Conservation (phyloP, 352 stramenopile genomes). For the Pythium folliculosum region DNA sequence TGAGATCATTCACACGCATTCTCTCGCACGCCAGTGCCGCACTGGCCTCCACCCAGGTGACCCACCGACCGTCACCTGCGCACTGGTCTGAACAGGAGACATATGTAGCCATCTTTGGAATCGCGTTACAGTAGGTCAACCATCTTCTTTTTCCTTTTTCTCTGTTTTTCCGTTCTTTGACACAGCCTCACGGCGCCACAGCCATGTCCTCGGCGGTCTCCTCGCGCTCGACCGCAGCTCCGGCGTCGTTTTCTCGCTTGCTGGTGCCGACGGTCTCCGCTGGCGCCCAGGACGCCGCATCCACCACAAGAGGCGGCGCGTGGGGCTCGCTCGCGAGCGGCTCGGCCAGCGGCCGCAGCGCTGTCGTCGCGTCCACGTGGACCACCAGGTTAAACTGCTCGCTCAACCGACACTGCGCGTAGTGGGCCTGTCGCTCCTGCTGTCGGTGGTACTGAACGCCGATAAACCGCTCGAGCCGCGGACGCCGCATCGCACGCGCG, state of each 20-base stretch:
- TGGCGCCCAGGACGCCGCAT: neutral
- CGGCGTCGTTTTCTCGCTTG: conserved; percentile 24
- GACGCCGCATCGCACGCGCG: conserved; percentile 6
- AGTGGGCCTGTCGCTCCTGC: conserved; percentile 34
- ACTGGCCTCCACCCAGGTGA: too few relatives aligned
- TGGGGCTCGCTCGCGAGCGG: conserved; percentile 21
- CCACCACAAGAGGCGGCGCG: neutral
- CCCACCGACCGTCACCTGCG: too few relatives aligned
- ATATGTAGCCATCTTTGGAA: too few relatives aligned
- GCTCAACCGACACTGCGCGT: conserved; percentile 30
- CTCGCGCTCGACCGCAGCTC: conserved; percentile 12
- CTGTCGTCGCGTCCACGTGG: conserved; percentile 34
- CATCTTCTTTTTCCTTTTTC: neutral
- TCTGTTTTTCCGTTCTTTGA: neutral
- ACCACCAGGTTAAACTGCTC: conserved; percentile 37
- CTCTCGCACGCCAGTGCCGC: too few relatives aligned
- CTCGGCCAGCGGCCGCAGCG: conserved; percentile 32
- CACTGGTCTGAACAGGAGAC: too few relatives aligned
- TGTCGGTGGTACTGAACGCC: conserved; percentile 37
- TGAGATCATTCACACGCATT: too few relatives aligned
- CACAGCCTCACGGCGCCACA: neutral
- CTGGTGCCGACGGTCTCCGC: conserved; percentile 18
- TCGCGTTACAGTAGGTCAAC: too few relatives aligned
- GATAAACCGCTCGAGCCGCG: conserved; percentile 35
- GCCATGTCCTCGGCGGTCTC: conserved; percentile 13